Base-by-base conservation (phyloP, 129 eudicot species). In the carrot (Daucus carota) region DNA sequence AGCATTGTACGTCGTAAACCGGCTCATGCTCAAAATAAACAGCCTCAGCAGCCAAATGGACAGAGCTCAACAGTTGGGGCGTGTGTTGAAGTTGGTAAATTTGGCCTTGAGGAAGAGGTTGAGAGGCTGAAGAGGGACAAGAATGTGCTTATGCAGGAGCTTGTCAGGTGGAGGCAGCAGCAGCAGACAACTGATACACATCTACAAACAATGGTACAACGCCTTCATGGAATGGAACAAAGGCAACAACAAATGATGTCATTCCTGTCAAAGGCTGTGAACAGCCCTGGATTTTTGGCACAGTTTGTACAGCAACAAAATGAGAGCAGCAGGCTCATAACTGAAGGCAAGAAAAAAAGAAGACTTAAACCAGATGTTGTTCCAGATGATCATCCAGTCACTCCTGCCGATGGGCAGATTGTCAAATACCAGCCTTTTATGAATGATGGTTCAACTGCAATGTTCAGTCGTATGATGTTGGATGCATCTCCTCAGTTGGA, bases 401-500 rank as follows among this genome's bases (percentile, higher is more conserved):
- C 68, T 54, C 34, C 77, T 22, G n/a, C 79, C 8, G 80, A 60
- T 29, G 77, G 82, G 12, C 82, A 84, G 76, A 93, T 93, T 59
- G 87, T 93, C 43, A 93, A 90, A 59, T 90, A 93, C 78, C 91
- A 93, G 50, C 98, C 98, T 1, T 31, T 72, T 81, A 82, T 80
- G 81, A 88, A 86, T 68, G 98, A 90, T 34, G 85, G 88, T 11
- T 92, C 98, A 33, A 80, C 86, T 77, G 75, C 94, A 44, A 85
- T 90, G 96, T 83, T 90, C 44, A 82, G 86, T 62, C 94, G 88
- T 82, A 78, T 92, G 81, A 92, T 88, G 79, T 60, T 85, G 5
- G 89, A 86, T 69, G 76, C 87, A 18, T 83, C 93, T 1, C 18
- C 88, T 26, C 86, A 85, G 18, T 48, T n/a, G n/a, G 85, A 79